Evolutionary conservation across 345 rosid genomes (phyloP).

Genomic region (Litchi chinensis): DNA sequence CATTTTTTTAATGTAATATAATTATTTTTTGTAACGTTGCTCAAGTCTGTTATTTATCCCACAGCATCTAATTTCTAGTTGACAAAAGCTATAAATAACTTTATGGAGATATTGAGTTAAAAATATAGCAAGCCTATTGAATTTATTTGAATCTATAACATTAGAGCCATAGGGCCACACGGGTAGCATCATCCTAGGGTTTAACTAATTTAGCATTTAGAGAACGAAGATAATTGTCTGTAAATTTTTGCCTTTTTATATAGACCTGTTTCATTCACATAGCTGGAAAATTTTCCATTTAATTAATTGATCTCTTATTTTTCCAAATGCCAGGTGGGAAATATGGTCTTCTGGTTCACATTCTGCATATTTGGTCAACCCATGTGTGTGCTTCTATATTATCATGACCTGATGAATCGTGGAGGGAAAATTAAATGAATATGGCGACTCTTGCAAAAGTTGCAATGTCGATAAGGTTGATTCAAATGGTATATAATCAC

Average conservation of each 20-base stretch:
- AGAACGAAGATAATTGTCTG: too few species aligned
- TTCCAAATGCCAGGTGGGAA: constrained; percentile 67
- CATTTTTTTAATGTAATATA: not conserved
- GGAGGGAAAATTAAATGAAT: constrained; percentile 37
- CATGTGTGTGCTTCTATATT: constrained; percentile 88
- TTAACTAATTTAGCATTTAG: too few species aligned
- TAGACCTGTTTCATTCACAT: too few species aligned
- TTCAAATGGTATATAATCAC: not conserved
- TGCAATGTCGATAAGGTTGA: not conserved
- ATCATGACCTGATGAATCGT: constrained; percentile 95
- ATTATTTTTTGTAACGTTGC: not conserved
- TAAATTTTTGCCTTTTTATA: too few species aligned
- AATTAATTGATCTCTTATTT: not conserved
- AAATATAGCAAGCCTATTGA: not conserved
- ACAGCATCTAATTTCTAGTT: not conserved
- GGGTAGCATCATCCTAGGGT: too few species aligned
- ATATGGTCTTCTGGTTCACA: constrained; percentile 91
- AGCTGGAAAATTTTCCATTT: not conserved
- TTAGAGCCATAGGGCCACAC: not conserved
- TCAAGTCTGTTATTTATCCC: not conserved
- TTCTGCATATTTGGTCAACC: constrained; percentile 99
- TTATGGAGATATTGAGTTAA: not conserved
- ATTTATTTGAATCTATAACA: not conserved
- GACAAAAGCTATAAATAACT: not conserved
- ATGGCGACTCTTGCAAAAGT: not conserved